Base-by-base conservation (phyloP, 768 basidiomycete genomes). In the Trametes cingulata region DNA sequence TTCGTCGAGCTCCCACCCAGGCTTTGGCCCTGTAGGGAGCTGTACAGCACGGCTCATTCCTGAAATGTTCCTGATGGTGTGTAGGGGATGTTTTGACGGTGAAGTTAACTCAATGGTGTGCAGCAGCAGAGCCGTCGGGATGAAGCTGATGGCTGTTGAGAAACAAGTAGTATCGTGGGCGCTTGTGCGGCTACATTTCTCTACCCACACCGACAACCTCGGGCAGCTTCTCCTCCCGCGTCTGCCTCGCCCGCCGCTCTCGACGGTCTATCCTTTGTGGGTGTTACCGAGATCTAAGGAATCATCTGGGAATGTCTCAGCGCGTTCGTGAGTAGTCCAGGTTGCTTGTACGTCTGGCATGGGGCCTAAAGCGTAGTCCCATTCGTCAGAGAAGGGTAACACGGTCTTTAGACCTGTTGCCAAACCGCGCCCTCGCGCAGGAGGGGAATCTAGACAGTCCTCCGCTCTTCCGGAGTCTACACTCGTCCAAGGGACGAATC, bases 321-420 rank as follows among this genome's bases (percentile, higher is more conserved):
- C 78, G 79, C 39, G 80, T 81, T 62, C 89, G 89, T 91, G 69
- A 82, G 88, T 88, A 17, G 24, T 8, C 2, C 6, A 6, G 3
- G 6, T 24, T 5, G 52, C 46, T 35, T 25, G 8, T 27, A 10
- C 1, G 6, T 17, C 17, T 17, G 43, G 1, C 1, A 8, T 29
- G 27, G 22, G 33, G n/a, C n/a, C 33, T 55, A 35, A 27, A 63
- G 17, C 29, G 10, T 33, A 19, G 1, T 13, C 55, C 47, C 64
- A 3, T 52, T 40, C 14, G 40, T 19, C 65, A 91, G 89, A 91
- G 69, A 91, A 91, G 69, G 89, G 89, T 15, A 77, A 81, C 8
- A 80, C 85, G 6, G 71, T 90, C 54, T 91, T 91, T 65, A 82
- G 80, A 68, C 89, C 89, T n/a, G 78, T 88, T 3, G 77, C 75